Percentiles rank a stretch among this genome's conserved stretches.
Evolutionary conservation across 257 asterid species (phyloP).

Genomic region (Primulina huaijiensis): DNA sequence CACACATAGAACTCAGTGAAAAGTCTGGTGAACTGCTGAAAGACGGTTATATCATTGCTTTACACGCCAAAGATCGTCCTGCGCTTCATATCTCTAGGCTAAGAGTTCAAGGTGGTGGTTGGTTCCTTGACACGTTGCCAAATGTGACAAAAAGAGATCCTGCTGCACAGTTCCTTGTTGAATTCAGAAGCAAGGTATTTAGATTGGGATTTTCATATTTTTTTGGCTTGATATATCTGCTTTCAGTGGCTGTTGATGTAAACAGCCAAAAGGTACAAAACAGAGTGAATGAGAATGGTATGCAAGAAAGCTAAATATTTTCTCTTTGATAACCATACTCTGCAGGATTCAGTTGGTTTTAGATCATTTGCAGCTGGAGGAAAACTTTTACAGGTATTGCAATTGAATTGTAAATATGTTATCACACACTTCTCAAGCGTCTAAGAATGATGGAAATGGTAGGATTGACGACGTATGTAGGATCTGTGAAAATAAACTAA

Average conservation of each 20-base stretch:
- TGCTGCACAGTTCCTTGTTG: slow-evolving; percentile 95
- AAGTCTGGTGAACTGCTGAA: slow-evolving; percentile 66
- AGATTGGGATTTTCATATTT: slow-evolving; percentile 10
- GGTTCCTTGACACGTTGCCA: slow-evolving; percentile 91
- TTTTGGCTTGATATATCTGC: background rate
- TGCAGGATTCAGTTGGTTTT: slow-evolving; percentile 91
- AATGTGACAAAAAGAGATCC: slow-evolving; percentile 93
- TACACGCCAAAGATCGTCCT: slow-evolving; percentile 71
- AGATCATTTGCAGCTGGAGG: slow-evolving; percentile 99
- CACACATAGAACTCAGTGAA: slow-evolving; percentile 46
- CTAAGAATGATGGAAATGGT: background rate
- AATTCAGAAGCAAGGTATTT: slow-evolving; percentile 77
- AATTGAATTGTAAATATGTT: background rate
- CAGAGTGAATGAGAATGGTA: slow-evolving; percentile 12
- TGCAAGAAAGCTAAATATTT: slow-evolving; percentile 17
- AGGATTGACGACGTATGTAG: background rate
- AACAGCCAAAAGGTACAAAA: background rate
- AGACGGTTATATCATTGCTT: slow-evolving; percentile 85
- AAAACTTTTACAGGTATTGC: slow-evolving; percentile 80
- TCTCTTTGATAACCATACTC: slow-evolving; percentile 23
- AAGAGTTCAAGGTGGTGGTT: slow-evolving; percentile 93
- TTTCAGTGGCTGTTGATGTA: slow-evolving; percentile 2
- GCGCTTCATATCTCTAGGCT: slow-evolving; percentile 86
- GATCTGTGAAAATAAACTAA: slow-evolving; percentile 7
- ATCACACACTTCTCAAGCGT: slow-evolving; percentile 11